Percentiles rank a stretch among this genome's conserved stretches.
phyloP scores from a whole-genome alignment of 73 alveolate species.

The Paramecium tetraurelia region DNA sequence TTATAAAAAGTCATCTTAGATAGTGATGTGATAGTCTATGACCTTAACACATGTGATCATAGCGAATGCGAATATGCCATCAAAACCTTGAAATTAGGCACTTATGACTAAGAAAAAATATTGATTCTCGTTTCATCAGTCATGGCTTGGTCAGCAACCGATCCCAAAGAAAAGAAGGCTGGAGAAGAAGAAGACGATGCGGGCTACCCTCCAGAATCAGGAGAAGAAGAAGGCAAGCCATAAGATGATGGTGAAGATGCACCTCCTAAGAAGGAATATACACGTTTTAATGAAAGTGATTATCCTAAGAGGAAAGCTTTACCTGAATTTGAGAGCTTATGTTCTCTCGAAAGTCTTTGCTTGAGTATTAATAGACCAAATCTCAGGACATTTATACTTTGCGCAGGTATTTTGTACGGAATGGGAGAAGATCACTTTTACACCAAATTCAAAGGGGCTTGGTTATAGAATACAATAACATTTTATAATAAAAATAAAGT shows the following conservation, averaged over 20 bases:
- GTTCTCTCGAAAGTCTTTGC: conserved; percentile 53
- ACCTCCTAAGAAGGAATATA: conserved; percentile 43
- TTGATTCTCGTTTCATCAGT: conserved; percentile 65
- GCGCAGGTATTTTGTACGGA: conserved; percentile 71
- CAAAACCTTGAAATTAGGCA: conserved; percentile 56
- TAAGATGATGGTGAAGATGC: conserved; percentile 18
- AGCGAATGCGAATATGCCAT: conserved; percentile 60
- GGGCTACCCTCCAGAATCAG: conserved; percentile 50
- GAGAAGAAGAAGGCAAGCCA: conserved; percentile 38
- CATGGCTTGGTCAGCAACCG: conserved; percentile 75
- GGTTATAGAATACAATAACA: conserved; percentile 61
- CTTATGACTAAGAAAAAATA: conserved; percentile 51
- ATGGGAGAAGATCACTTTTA: conserved; percentile 69
- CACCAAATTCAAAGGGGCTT: conserved; percentile 64
- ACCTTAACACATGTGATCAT: conserved; percentile 53
- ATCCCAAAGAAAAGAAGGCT: conserved; percentile 62
- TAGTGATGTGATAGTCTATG: conserved; percentile 60
- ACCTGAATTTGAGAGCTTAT: conserved; percentile 58
- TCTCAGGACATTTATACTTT: conserved; percentile 54
- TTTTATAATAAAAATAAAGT: conserved; percentile 57
- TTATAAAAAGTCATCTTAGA: conserved; percentile 57
- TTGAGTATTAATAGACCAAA: conserved; percentile 43
- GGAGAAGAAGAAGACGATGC: conserved; percentile 59
- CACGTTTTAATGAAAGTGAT: conserved; percentile 50
- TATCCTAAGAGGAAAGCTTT: conserved; percentile 53